These are phyloP conservation scores for Erysimum cheiri DNA, from an alignment of 441 rosid genomes.

Conservation along the genomic window DNA sequence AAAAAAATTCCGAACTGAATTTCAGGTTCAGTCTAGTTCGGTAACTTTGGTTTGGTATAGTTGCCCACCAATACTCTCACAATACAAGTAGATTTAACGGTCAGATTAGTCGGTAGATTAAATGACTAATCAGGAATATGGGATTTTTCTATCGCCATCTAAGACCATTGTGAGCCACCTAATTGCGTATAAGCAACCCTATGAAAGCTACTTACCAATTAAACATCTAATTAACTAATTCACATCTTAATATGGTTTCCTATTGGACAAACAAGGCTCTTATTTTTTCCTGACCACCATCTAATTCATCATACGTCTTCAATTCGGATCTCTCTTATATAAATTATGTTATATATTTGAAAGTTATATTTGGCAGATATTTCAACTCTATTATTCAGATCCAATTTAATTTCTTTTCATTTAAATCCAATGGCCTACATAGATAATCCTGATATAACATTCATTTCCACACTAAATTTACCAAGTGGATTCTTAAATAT, in stretches of 20 bases:
- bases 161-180: constrained; percentile 24
- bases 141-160: not conserved
- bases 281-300: constrained; percentile 24
- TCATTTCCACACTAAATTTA: not conserved
- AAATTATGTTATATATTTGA: constrained; percentile 2
- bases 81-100: not conserved
- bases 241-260: constrained; percentile 34
- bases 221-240: constrained; percentile 12
- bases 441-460: constrained; percentile 10
- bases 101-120: not conserved
- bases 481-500: constrained; percentile 19
- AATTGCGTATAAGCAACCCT: constrained; percentile 36
- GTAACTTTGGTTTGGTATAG: no score
- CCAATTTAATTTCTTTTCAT: constrained; percentile 19
- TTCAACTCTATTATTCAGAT: constrained; percentile 16
- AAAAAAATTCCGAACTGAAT: no score
- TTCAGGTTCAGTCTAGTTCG: no score
- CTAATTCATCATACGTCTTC: constrained; percentile 21
- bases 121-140: constrained; percentile 6
- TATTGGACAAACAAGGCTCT: constrained; percentile 36
- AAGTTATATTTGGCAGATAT: constrained; percentile 22
- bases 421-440: constrained; percentile 28
- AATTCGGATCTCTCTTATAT: not conserved
- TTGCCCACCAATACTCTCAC: not conserved
- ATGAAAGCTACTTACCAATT: constrained; percentile 39